Base-by-base conservation (phyloP, 2,329 filamentous ascomycete genomes). In the Cryoendolithus antarcticus region DNA sequence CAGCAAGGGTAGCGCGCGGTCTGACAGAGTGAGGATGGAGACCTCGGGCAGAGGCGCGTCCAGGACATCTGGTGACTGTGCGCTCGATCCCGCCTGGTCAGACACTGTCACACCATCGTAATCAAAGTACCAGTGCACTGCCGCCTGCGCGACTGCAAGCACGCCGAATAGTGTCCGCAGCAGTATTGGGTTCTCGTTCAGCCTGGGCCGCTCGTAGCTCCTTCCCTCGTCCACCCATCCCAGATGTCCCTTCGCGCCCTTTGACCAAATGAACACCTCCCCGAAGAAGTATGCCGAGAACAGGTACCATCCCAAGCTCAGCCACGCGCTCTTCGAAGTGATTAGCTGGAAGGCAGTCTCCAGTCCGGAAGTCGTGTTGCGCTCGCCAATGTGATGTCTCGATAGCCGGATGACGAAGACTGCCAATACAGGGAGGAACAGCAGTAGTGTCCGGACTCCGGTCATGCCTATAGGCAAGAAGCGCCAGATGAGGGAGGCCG, bases 111-210 rank as follows among this genome's bases (percentile, higher is more conserved):
- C 66, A 30, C 71, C 72, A 58, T 94, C 86, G 45, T 78, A 75
- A 55, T 94, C 86, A 37, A 65, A 66, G 55, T 72, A 76, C 10
- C 93, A 66, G 56, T 95, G 88, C 27, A 72, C 54, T 8, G 71
- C 53, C 1, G 81, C 75, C 58, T 93, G 83, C n/a, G 71, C 62
- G 7, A 82, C 42, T 3, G 82, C 84, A 32, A 91, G 69, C 1
- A 78, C 59, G 3, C 79, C 55, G 48, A 91, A 74, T 52, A 82
- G 77, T 43, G 72, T 74, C 28, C 83, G 77, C 37, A 94, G 67
- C 56, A 86, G 91, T 19, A 96, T 72, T 1, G 86, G 80, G 47
- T 82, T 75, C 66, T 96, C 89, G 57, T 96, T 96, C 42, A 95
- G 63, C 38, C 77, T 72, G 12, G 81, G 72, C 29, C 86, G 74